phyloP scores from a whole-genome alignment of 108 stramenopile genomes.

The Fistulifera pelliculosa region DNA sequence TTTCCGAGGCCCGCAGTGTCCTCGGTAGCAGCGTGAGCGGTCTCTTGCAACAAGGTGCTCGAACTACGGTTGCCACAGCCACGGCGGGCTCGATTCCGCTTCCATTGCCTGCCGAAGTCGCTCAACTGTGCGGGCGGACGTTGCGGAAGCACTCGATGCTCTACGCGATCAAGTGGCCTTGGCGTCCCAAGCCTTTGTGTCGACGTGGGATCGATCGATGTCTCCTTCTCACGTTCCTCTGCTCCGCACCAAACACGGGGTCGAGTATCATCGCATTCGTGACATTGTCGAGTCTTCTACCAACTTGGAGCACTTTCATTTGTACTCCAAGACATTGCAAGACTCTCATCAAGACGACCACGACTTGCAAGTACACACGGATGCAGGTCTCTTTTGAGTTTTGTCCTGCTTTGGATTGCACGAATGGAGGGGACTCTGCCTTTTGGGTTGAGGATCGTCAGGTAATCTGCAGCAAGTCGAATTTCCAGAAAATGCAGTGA shows the following conservation, averaged over 20 bases:
- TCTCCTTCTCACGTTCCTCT: slow-evolving; percentile 2
- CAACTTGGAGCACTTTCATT: slow-evolving; percentile 59
- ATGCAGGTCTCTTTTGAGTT: slow-evolving; percentile 75
- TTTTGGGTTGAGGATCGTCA: slow-evolving; percentile 19
- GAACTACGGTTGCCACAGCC: slow-evolving; percentile 46
- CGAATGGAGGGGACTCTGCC: slow-evolving; percentile 17
- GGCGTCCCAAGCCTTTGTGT: slow-evolving; percentile 43
- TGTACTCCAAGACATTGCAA: slow-evolving; percentile 26
- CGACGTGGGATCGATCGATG: slow-evolving; percentile 26
- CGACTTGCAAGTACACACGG: slow-evolving; percentile 33
- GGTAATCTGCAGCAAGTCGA: slow-evolving; percentile 14
- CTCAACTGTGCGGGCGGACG: slow-evolving; percentile 34
- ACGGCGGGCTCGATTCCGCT: slow-evolving; percentile 34
- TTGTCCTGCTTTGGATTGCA: slow-evolving; percentile 57
- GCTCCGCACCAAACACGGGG: slow-evolving; percentile 8
- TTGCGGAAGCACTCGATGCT: slow-evolving; percentile 42
- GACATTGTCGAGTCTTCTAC: slow-evolving; percentile 34
- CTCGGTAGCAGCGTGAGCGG: too few relatives aligned
- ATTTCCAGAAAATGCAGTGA: slow-evolving; percentile 39
- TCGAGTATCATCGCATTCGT: slow-evolving; percentile 13
- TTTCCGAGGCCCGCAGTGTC: too few relatives aligned
- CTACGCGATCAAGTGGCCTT: slow-evolving; percentile 49
- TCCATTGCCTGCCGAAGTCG: slow-evolving; percentile 16
- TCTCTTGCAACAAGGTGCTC: background rate
- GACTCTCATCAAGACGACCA: slow-evolving; percentile 1